Evolutionary conservation across 306 rosid genomes (phyloP).

Genomic region (Quercus robur): DNA sequence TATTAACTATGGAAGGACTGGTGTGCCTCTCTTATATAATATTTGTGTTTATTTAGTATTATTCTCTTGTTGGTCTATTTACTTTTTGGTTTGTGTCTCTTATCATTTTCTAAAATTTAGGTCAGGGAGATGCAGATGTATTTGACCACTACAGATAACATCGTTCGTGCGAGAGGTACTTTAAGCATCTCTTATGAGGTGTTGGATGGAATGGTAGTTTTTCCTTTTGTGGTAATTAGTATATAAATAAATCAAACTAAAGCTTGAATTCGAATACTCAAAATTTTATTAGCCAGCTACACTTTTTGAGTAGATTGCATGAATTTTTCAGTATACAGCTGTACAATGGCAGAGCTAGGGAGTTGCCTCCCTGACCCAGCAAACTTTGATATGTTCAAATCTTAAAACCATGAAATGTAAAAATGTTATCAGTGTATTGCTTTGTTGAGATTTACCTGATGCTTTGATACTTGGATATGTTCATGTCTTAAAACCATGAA

Average conservation of each 20-base stretch:
- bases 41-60: not conserved
- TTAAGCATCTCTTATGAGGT: not conserved
- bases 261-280: not conserved
- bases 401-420: too few species aligned
- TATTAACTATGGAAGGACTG: constrained; percentile 61
- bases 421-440: too few species aligned
- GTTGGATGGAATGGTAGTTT: not conserved
- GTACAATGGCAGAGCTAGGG: too few species aligned
- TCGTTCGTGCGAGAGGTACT: constrained; percentile 79
- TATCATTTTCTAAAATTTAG: constrained; percentile 28
- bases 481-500: too few species aligned
- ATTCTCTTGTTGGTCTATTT: constrained; percentile 7
- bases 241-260: not conserved
- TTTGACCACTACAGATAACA: constrained; percentile 67
- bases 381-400: too few species aligned
- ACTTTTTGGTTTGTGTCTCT: constrained; percentile 3
- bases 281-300: constrained; percentile 1
- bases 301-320: not conserved
- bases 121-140: constrained; percentile 80
- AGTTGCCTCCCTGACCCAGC: too few species aligned
- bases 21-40: constrained; percentile 28
- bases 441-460: too few species aligned
- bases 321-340: too few species aligned
- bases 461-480: too few species aligned
- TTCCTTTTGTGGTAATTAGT: not conserved